Evolutionary conservation across 352 stramenopile genomes (phyloP).

Genomic region (Pseudoperonospora humuli): DNA sequence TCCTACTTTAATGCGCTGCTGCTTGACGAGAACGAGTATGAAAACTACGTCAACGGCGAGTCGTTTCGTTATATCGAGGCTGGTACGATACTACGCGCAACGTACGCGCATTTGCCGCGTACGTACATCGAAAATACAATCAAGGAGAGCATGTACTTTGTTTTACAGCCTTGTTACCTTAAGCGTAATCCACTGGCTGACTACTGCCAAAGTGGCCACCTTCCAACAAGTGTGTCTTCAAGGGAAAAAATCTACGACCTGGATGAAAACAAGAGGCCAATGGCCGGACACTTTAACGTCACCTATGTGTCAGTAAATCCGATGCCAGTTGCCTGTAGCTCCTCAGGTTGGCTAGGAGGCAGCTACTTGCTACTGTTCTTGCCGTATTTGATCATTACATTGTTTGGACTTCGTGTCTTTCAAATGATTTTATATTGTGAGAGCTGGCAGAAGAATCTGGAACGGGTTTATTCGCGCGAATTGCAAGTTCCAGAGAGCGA

Average conservation of each 20-base stretch:
- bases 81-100: constrained; percentile 39
- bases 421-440: constrained; percentile 57
- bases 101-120: constrained; percentile 33
- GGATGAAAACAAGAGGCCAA: constrained; percentile 12
- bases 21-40: constrained; percentile 44
- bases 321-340: constrained; percentile 44
- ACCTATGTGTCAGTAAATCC: constrained; percentile 51
- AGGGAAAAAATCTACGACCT: constrained; percentile 40
- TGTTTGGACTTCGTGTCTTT: constrained; percentile 53
- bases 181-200: constrained; percentile 26
- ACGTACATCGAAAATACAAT: constrained; percentile 40
- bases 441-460: constrained; percentile 50
- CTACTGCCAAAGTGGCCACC: constrained; percentile 28
- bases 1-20: constrained; percentile 50
- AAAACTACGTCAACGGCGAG: constrained; percentile 44
- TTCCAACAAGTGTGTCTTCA: constrained; percentile 33
- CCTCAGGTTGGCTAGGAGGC: constrained; percentile 31
- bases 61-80: constrained; percentile 35
- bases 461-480: constrained; percentile 49
- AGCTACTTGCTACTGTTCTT: constrained; percentile 53
- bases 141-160: constrained; percentile 48
- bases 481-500: constrained; percentile 46
- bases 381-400: constrained; percentile 41
- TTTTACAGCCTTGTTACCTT: constrained; percentile 48
- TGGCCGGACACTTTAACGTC: constrained; percentile 21